Evolutionary conservation across 2,329 filamentous ascomycete species (phyloP), one percentile per base, ranked within the genome.

Genomic region (Sarocladiaceae sp.): DNA sequence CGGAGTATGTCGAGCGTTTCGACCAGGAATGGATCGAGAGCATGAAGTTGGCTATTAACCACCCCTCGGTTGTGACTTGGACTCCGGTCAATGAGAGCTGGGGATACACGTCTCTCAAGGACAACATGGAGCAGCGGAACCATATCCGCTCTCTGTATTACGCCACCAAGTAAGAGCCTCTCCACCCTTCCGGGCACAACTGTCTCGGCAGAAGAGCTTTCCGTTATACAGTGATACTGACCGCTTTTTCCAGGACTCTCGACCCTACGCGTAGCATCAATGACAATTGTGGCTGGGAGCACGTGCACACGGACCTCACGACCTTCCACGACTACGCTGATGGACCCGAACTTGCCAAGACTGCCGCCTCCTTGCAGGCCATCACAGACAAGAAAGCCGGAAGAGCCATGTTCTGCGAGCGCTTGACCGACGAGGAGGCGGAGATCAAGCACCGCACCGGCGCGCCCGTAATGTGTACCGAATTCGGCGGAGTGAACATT

Each of bases 221-320:
- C 22, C 22, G 44, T 71, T 71, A 60, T n/a, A 8, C 36, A 2
- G n/a, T 36, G 25, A 40, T 20, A 25, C 56, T 59, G 22, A 62
- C 42, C 40, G 25, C 26, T 17, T 22, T 17, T 3, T 15, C 5
- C 39, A 70, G 67, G 52, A 74, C 74, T 0, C 71, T 87, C 2
- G 84, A 88, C 56, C 73, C 79, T 1, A 85, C 79, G 0, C 70
- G 84, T 5, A 82, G 82, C 15, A 74, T 88, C 60, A 88, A 87
- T 60, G 84, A 87, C 64, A 87, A 88, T 64, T 87, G 84, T 57
- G 84, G 84, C 29, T 87, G 84, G 84, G 83, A 87, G 60, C 83
- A 87, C 56, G 82, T 87, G 5, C 59, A 72, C 11, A 84, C 80
- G 0, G 84, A 87, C 57, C 67, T 87, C 2, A 81, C 79, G 22